Conservation (phyloP, 441 rosid species). For the Aleurites moluccanus region DNA sequence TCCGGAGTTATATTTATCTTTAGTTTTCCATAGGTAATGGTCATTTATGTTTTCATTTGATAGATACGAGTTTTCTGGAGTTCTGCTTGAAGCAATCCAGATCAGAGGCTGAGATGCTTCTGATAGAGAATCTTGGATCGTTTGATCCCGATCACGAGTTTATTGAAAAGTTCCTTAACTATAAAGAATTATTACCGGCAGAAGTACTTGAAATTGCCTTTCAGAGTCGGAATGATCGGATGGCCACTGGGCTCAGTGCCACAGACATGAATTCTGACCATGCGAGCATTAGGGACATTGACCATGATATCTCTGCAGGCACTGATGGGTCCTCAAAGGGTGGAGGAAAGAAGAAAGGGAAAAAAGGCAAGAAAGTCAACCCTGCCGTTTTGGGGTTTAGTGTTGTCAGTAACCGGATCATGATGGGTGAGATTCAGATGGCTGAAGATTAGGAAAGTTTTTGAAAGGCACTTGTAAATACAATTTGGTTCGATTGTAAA, state of each 20-base stretch:
- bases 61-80: conserved; percentile 91
- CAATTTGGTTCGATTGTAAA: conserved; percentile 31
- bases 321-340: conserved; percentile 59
- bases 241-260: conserved; percentile 38
- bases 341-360: conserved; percentile 79
- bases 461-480: conserved; percentile 43
- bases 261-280: conserved; percentile 47
- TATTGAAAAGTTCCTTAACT: conserved; percentile 89
- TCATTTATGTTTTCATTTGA: no score
- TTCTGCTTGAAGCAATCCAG: conserved; percentile 92
- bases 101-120: conserved; percentile 87
- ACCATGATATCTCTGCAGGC: conserved; percentile 26
- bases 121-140: conserved; percentile 79
- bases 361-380: conserved; percentile 91
- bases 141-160: conserved; percentile 77
- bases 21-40: neutral
- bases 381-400: conserved; percentile 82
- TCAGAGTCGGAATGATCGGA: conserved; percentile 34
- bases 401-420: conserved; percentile 94
- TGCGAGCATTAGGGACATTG: conserved; percentile 27
- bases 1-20: neutral
- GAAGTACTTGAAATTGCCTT: conserved; percentile 69
- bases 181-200: conserved; percentile 70
- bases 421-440: conserved; percentile 98
- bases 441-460: conserved; percentile 61